phyloP scores from a whole-genome alignment of 768 basidiomycete species.

The Mycena filopes region DNA sequence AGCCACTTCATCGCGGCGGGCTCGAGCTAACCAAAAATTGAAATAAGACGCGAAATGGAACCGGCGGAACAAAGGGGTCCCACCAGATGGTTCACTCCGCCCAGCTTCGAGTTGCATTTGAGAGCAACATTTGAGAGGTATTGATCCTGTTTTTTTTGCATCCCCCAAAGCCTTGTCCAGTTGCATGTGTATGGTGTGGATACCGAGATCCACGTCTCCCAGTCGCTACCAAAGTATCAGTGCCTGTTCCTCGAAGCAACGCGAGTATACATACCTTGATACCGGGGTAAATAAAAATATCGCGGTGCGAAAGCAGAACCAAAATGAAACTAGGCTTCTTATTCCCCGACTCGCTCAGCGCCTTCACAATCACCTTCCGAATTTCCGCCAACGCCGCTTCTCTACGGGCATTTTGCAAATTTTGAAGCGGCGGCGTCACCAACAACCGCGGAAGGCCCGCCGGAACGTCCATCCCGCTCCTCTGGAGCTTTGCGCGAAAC shows the following conservation, averaged over 20 bases:
- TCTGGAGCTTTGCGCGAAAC: conserved; percentile 65
- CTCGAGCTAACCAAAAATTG: conserved; percentile 56
- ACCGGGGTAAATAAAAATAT: conserved; percentile 83
- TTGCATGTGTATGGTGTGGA: conserved; percentile 82
- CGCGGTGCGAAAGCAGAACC: conserved; percentile 72
- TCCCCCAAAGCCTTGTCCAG: conserved; percentile 68
- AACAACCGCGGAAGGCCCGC: conserved; percentile 48
- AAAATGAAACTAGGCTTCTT: conserved; percentile 72
- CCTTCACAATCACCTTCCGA: conserved; percentile 48
- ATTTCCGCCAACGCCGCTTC: conserved; percentile 52
- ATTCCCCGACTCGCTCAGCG: conserved; percentile 34
- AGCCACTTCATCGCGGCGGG: conserved; percentile 70
- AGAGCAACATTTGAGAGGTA: conserved; percentile 78
- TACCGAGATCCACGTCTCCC: conserved; percentile 77
- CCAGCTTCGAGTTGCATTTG: conserved; percentile 86
- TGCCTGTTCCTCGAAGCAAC: background rate
- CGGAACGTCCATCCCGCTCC: conserved; percentile 68
- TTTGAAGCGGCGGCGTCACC: conserved; percentile 42
- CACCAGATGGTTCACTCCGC: conserved; percentile 79
- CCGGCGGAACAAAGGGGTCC: conserved; percentile 15
- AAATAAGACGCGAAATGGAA: conserved; percentile 8
- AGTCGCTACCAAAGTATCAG: conserved; percentile 55
- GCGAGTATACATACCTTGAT: conserved; percentile 61
- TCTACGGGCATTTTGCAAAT: conserved; percentile 48
- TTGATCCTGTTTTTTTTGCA: conserved; percentile 71